Conservation (phyloP, 768 basidiomycete genomes). For the Suillus cothurnatus region DNA sequence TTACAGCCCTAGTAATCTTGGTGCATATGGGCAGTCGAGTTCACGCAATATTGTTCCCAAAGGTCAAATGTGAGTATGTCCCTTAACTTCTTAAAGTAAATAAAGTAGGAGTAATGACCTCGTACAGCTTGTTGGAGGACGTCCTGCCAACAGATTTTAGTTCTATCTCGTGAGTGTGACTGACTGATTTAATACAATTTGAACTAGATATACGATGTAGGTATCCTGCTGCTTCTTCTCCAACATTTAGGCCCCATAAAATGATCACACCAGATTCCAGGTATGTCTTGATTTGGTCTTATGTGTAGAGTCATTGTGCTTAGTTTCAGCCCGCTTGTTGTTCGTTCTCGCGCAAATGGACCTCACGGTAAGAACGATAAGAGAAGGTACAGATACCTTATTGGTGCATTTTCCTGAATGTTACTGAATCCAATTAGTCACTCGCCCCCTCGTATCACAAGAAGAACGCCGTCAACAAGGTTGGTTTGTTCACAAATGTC, state of each 20-base stretch:
- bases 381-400: neutral
- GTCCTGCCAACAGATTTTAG: constrained; percentile 28
- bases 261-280: constrained; percentile 38
- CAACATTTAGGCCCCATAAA: constrained; percentile 18
- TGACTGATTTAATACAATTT: constrained; percentile 4
- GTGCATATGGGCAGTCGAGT: constrained; percentile 30
- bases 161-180: constrained; percentile 22
- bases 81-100: neutral
- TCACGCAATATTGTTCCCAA: constrained; percentile 13
- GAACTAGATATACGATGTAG: constrained; percentile 12
- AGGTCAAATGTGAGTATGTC: constrained; percentile 22
- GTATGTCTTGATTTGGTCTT: constrained; percentile 14
- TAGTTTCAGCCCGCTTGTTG: constrained; percentile 23
- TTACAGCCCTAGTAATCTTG: constrained; percentile 36
- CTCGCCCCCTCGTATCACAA: neutral
- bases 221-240: constrained; percentile 19
- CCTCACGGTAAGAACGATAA: constrained; percentile 14
- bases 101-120: neutral
- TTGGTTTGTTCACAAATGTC: neutral
- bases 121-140: constrained; percentile 1
- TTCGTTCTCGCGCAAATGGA: constrained; percentile 22
- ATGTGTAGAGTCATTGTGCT: constrained; percentile 8
- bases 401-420: neutral
- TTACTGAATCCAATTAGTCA: constrained; percentile 1
- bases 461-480: neutral